phyloP scores from a whole-genome alignment of 768 basidiomycete species.

The Solioccasus polychromus region DNA sequence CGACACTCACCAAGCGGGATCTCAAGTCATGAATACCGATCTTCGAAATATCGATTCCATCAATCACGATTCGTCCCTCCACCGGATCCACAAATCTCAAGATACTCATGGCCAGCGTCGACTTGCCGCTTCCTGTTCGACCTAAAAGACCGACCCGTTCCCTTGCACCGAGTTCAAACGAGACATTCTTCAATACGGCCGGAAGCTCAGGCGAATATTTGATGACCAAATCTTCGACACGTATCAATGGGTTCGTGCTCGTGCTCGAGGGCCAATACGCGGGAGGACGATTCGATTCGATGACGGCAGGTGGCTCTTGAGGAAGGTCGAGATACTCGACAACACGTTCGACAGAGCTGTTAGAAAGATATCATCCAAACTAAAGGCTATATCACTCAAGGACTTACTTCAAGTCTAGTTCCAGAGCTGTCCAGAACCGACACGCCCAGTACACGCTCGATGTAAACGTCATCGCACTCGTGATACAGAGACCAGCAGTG shows the following conservation, averaged over 20 bases:
- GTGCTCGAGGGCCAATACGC: conserved; percentile 91
- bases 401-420: conserved; percentile 71
- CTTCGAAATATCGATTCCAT: conserved; percentile 83
- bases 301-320: conserved; percentile 77
- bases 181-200: conserved; percentile 70
- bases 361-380: conserved; percentile 6
- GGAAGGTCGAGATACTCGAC: conserved; percentile 89
- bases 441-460: conserved; percentile 49
- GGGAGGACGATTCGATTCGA: conserved; percentile 73
- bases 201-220: conserved; percentile 87
- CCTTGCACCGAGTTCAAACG: conserved; percentile 65
- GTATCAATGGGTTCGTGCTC: conserved; percentile 53
- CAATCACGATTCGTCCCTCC: conserved; percentile 73
- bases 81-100: conserved; percentile 82
- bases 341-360: conserved; percentile 84
- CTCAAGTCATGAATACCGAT: conserved; percentile 84
- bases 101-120: conserved; percentile 82
- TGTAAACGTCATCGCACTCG: conserved; percentile 67
- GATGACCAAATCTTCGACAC: conserved; percentile 72
- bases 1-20: conserved; percentile 57
- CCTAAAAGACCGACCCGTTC: conserved; percentile 82
- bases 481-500: conserved; percentile 70
- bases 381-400: background rate
- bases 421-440: conserved; percentile 53
- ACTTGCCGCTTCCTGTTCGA: conserved; percentile 80